Conservation (phyloP, 768 basidiomycete species). For the Exsudoporus frostii region DNA sequence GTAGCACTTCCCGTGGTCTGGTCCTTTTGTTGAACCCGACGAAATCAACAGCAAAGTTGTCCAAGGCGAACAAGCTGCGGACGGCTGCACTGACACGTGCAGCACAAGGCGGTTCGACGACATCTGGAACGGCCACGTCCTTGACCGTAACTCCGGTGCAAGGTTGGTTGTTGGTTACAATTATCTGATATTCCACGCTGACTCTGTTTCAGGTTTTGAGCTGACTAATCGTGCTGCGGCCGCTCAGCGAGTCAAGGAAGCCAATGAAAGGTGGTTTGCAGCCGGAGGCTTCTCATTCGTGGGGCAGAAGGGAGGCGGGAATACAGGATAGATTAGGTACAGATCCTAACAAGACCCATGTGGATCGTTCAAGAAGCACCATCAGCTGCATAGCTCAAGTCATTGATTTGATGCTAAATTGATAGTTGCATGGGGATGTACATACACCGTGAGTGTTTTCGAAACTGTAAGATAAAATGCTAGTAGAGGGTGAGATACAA, state of each 20-base stretch:
- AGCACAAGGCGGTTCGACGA: conserved; percentile 50
- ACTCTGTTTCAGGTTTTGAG: conserved; percentile 64
- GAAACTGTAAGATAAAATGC: conserved; percentile 21
- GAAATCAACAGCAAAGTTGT: conserved; percentile 76
- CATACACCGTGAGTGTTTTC: conserved; percentile 10
- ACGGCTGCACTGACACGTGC: conserved; percentile 80
- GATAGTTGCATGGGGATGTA: conserved; percentile 9
- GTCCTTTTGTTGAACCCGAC: background rate
- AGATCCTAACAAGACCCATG: background rate
- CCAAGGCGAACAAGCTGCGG: conserved; percentile 89
- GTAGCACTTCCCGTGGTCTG: conserved; percentile 19
- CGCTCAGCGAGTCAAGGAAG: conserved; percentile 87
- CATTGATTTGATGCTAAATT: conserved; percentile 4
- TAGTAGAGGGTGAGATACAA: background rate
- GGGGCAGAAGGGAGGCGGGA: conserved; percentile 48
- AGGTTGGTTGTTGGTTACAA: conserved; percentile 45
- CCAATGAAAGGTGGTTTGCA: conserved; percentile 96
- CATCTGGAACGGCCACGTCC: conserved; percentile 86
- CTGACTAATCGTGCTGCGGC: conserved; percentile 88
- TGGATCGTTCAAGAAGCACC: background rate
- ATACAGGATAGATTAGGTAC: conserved; percentile 19
- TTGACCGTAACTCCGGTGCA: conserved; percentile 94
- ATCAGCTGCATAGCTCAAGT: background rate
- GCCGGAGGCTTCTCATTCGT: conserved; percentile 80
- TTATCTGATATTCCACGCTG: conserved; percentile 3